Evolutionary conservation across 1,139 yeast species (phyloP), one percentile per base, ranked within the genome.

Genomic region (Yamadazyma atmosphaerica): DNA sequence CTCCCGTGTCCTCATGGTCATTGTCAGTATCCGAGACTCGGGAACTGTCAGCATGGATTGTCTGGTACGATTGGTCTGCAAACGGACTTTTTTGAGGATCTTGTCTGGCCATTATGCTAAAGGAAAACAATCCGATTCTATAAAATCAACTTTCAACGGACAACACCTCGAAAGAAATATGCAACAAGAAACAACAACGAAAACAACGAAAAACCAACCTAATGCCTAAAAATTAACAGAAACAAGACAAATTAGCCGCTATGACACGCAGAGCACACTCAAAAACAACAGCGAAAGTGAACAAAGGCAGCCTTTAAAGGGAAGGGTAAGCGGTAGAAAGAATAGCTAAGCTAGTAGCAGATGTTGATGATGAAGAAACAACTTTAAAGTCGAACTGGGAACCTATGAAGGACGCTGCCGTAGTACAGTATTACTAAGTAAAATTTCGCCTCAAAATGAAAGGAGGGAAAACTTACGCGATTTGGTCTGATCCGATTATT

Each of bases 61-160:
- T n/a, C 13, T 40, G 39, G 25, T 45, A 41, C 3, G 44, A 41
- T 29, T 47, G 48, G 34, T 52, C 56, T 7, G 35, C 36, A 33
- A 50, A 50, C 11, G 55, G 55, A 40, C 56, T 49, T 15, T 40
- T 31, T 8, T 38, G 8, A 9, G 22, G 22, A 9, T 19, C 26
- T 23, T 23, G 26, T 23, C 11, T 23, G 11, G 26, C 12, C 26
- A 23, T 23, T 8, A 23, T 23, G 26, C 26, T 8, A 23, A 10
- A 23, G 7, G 12, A 23, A 23, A 10, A 23, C 12, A 23, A 10
- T 4, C 11, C 26, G 22, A 19, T 19, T 19, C 22, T 19, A 19
- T 19, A 6, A 19, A 19, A 19, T 19, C 22, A 19, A 19, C n/a
- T n/a, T n/a, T n/a, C n/a, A n/a, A n/a, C n/a, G n/a, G n/a, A n/a